These are phyloP conservation scores for Nectriaceae sp. DNA, from an alignment of 2,329 filamentous ascomycete genomes.

Conservation along the genomic window DNA sequence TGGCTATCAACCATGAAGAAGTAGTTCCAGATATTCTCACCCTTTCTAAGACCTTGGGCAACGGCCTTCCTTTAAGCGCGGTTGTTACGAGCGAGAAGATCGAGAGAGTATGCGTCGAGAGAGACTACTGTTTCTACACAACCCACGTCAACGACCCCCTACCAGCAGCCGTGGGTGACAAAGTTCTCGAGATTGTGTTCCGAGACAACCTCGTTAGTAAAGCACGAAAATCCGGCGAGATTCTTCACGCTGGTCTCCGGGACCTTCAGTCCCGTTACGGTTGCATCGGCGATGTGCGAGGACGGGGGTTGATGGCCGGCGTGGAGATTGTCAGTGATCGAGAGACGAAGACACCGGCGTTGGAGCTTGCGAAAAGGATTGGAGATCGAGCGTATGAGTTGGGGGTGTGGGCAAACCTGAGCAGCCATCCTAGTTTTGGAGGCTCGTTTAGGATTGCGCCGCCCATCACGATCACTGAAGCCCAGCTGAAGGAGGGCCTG, in stretches of 20 bases:
- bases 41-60: slow-evolving; percentile 62
- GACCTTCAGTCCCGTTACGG: slow-evolving; percentile 51
- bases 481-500: slow-evolving; percentile 53
- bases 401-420: slow-evolving; percentile 59
- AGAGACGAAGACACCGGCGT: slow-evolving; percentile 47
- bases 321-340: slow-evolving; percentile 58
- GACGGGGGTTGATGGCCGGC: slow-evolving; percentile 58
- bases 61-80: slow-evolving; percentile 59
- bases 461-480: slow-evolving; percentile 57
- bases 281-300: slow-evolving; percentile 64
- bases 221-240: slow-evolving; percentile 44
- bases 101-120: slow-evolving; percentile 47
- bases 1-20: slow-evolving; percentile 57
- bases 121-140: slow-evolving; percentile 58
- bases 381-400: slow-evolving; percentile 49
- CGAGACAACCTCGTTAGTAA: slow-evolving; percentile 53
- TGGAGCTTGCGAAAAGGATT: slow-evolving; percentile 49
- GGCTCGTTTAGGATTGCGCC: slow-evolving; percentile 62
- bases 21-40: slow-evolving; percentile 61
- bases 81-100: slow-evolving; percentile 58
- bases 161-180: slow-evolving; percentile 59
- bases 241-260: slow-evolving; percentile 50
- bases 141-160: slow-evolving; percentile 66
- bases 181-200: slow-evolving; percentile 62
- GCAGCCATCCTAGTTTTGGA: slow-evolving; percentile 54